These are phyloP conservation scores for Leccinum subtestaceum DNA, from an alignment of 768 basidiomycete species.

Conservation along the genomic window DNA sequence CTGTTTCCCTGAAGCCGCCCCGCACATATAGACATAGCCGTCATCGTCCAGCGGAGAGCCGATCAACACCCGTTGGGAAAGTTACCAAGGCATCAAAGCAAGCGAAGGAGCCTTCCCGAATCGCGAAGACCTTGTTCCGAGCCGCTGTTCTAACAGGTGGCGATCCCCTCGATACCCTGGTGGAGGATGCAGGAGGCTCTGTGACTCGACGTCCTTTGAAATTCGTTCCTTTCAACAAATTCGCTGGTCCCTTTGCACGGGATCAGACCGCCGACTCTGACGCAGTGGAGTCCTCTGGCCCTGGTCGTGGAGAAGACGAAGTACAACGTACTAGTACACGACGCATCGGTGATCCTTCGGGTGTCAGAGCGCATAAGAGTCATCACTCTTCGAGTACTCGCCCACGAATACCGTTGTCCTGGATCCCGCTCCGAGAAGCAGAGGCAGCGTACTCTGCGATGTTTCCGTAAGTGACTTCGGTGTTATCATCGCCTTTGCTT, in stretches of 20 bases:
- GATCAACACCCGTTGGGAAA: background rate
- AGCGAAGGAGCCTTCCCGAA: background rate
- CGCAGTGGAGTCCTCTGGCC: background rate
- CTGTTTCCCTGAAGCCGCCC: background rate
- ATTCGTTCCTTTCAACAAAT: constrained; percentile 29
- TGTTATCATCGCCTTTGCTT: background rate
- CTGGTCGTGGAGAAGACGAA: background rate
- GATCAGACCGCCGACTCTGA: background rate
- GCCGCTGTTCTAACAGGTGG: constrained; percentile 27
- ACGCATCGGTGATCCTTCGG: background rate
- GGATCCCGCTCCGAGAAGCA: constrained; percentile 28
- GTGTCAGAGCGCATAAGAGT: constrained; percentile 1
- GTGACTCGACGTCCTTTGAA: constrained; percentile 23
- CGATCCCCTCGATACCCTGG: constrained; percentile 21
- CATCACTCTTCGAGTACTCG: background rate
- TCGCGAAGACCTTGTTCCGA: constrained; percentile 21
- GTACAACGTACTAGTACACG: background rate
- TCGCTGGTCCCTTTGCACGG: background rate
- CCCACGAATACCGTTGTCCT: constrained; percentile 18
- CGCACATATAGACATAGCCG: constrained; percentile 21
- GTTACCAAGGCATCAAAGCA: background rate
- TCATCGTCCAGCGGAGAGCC: background rate
- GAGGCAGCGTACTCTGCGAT: constrained; percentile 26
- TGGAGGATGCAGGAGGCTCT: constrained; percentile 9
- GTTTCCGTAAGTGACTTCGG: constrained; percentile 23